Conservation (phyloP, 805 yeast species). For the Priceomyces melissophilus region DNA sequence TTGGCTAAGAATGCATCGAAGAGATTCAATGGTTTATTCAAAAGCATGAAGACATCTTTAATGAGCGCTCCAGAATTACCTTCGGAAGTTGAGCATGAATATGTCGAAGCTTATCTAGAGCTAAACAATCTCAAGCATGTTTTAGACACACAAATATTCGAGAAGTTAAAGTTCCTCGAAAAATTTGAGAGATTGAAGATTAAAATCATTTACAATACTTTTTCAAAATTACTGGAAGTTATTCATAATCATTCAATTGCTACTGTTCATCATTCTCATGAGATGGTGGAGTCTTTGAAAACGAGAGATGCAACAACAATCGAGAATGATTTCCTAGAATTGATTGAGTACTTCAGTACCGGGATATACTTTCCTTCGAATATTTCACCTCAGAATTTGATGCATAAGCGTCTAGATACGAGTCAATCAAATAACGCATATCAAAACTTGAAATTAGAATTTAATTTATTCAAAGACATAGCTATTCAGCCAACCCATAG, state of each 20-base stretch:
- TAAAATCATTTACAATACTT: constrained; percentile 28
- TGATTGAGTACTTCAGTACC: constrained; percentile 25
- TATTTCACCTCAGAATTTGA: constrained; percentile 25
- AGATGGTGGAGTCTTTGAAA: constrained; percentile 18
- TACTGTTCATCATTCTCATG: constrained; percentile 22
- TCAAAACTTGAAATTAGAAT: constrained; percentile 36
- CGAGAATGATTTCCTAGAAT: constrained; percentile 20
- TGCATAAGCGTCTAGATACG: constrained; percentile 18
- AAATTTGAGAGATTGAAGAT: constrained; percentile 34
- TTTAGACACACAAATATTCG: constrained; percentile 26
- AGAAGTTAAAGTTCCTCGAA: constrained; percentile 23
- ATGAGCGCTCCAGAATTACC: constrained; percentile 27
- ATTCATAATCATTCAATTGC: constrained; percentile 23
- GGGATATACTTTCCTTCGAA: constrained; percentile 40
- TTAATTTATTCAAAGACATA: constrained; percentile 39
- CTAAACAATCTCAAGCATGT: constrained; percentile 28
- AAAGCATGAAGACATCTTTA: constrained; percentile 28
- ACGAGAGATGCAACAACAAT: constrained; percentile 18
- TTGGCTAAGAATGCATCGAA: constrained; percentile 26
- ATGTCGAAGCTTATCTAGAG: constrained; percentile 31
- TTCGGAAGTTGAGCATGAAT: constrained; percentile 25
- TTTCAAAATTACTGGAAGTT: constrained; percentile 32
- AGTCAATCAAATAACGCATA: constrained; percentile 28
- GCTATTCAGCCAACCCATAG: constrained; percentile 29
- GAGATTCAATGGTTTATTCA: constrained; percentile 29